phyloP scores from a whole-genome alignment of 495 filamentous ascomycete species.

The Sabuloglossum arenarium region DNA sequence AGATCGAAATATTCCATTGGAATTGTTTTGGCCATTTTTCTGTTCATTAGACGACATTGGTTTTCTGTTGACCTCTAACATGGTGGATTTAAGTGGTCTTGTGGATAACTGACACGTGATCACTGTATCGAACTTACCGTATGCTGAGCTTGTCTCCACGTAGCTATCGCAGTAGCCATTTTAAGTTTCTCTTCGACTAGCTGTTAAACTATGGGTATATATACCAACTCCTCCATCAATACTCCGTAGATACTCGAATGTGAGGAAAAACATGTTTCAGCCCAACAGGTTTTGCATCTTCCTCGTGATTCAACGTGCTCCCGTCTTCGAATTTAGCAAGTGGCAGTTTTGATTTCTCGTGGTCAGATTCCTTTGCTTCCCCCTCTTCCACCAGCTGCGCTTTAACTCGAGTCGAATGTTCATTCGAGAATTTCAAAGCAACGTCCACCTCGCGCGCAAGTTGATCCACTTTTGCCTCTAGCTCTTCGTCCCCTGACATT shows the following conservation, averaged over 20 bases:
- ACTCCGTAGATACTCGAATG: background rate
- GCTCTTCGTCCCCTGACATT: slow-evolving; percentile 28
- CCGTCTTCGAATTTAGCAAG: background rate
- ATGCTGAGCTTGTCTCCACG: no score
- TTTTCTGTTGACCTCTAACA: background rate
- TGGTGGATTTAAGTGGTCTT: background rate
- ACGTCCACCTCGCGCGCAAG: slow-evolving; percentile 2
- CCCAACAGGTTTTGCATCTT: background rate
- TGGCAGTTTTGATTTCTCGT: background rate
- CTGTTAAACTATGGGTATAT: no score
- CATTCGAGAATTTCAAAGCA: slow-evolving; percentile 4
- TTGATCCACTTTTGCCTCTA: slow-evolving; percentile 3
- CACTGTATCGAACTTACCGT: no score
- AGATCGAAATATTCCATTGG: no score
- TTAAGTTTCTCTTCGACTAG: no score
- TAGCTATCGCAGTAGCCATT: no score
- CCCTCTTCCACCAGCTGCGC: background rate
- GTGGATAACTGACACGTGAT: background rate
- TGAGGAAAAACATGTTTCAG: background rate
- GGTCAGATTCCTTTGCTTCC: background rate
- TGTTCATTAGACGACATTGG: background rate
- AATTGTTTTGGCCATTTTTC: background rate
- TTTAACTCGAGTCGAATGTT: background rate
- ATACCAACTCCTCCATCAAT: no score
- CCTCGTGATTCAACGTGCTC: background rate